These are phyloP conservation scores for Dactylellina drechsleri DNA, from an alignment of 2,329 filamentous ascomycete species.

Conservation along the genomic window DNA sequence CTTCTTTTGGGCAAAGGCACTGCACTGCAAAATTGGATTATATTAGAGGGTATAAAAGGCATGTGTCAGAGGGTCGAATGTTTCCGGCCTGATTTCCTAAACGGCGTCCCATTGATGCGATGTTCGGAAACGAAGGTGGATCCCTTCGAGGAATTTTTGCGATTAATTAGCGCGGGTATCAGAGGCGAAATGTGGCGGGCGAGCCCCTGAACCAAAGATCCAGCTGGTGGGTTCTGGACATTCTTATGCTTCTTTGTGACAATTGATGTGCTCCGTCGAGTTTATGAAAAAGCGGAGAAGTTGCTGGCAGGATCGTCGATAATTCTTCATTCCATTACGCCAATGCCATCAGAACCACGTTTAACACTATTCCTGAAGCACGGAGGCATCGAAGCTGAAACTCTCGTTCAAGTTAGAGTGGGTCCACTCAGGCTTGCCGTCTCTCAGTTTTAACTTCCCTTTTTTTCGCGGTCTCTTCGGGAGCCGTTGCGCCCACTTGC, in stretches of 20 bases:
- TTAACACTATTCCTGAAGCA: constrained; percentile 32
- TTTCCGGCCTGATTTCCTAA: constrained; percentile 13
- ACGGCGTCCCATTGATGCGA: constrained; percentile 14
- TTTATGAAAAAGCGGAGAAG: too few species aligned
- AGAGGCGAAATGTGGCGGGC: constrained; percentile 47
- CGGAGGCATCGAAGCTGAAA: constrained; percentile 28
- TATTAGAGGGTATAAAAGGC: constrained; percentile 24
- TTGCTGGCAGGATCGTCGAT: constrained; percentile 30
- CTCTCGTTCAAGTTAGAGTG: constrained; percentile 21
- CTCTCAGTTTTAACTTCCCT: constrained; percentile 19
- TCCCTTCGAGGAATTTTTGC: constrained; percentile 50
- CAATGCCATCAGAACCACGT: constrained; percentile 27
- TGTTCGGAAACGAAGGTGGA: constrained; percentile 47
- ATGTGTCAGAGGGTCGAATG: constrained; percentile 18
- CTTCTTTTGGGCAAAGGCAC: constrained; percentile 34
- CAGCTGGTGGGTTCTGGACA: constrained; percentile 24
- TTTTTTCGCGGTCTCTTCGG: constrained; percentile 50
- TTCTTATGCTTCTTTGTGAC: constrained; percentile 20
- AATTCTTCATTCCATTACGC: constrained; percentile 21
- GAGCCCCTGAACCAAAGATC: constrained; percentile 54
- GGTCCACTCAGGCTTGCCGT: constrained; percentile 39
- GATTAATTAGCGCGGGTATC: constrained; percentile 54
- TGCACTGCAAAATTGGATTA: constrained; percentile 45
- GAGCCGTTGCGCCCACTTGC: constrained; percentile 31
- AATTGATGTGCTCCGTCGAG: neutral